A percentile compares a stretch with the other conserved stretches of the same genome.
Evolutionary conservation across 2,329 filamentous ascomycete species (phyloP).

Genomic region (Hypoxylon rubiginosum): DNA sequence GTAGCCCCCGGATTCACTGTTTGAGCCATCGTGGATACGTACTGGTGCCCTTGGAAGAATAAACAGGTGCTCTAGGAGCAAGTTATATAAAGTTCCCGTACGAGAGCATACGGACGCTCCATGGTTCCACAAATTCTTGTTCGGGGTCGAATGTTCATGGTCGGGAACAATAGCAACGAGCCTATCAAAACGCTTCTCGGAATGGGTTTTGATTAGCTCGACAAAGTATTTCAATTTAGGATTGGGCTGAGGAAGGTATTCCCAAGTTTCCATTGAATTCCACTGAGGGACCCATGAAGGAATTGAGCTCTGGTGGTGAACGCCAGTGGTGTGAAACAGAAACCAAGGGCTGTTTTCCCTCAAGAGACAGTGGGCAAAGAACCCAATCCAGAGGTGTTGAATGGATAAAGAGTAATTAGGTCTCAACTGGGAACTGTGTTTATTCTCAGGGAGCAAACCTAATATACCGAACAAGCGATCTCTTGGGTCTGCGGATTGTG

Average conservation of each 20-base stretch:
- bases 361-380: constrained; percentile 7
- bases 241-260: too few species aligned
- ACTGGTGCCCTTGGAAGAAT: not conserved
- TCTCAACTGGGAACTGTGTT: not conserved
- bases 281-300: constrained; percentile 14
- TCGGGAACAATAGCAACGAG: too few species aligned
- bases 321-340: not conserved
- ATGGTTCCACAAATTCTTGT: too few species aligned
- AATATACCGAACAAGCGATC: constrained; percentile 15
- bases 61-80: not conserved
- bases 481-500: constrained; percentile 6
- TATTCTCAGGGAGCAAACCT: not conserved
- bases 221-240: too few species aligned
- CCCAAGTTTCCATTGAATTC: not conserved
- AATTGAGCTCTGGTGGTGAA: not conserved
- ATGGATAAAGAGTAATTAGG: constrained; percentile 13
- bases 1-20: not conserved
- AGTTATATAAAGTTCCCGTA: not conserved
- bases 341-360: not conserved
- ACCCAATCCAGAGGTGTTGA: constrained; percentile 9
- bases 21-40: not conserved
- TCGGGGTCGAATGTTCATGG: too few species aligned
- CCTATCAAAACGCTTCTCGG: too few species aligned
- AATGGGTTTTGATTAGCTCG: too few species aligned
- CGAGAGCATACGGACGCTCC: too few species aligned